phyloP scores from a whole-genome alignment of 2,329 filamentous ascomycete genomes.

The Furcasterigmium furcatum region DNA sequence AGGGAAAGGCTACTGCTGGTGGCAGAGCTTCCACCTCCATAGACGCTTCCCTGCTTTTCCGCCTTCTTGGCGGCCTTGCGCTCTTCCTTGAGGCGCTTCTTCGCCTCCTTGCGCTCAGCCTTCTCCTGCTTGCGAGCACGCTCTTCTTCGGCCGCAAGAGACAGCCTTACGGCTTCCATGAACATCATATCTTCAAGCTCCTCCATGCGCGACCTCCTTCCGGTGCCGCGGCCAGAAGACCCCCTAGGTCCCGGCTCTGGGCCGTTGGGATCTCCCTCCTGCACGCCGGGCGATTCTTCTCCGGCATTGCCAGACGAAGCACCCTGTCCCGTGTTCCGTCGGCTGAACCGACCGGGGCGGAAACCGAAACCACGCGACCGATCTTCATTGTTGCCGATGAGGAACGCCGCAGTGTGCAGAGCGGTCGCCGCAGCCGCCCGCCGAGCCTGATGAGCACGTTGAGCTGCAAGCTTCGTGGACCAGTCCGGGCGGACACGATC shows the following conservation, averaged over 20 bases:
- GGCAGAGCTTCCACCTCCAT: conserved; percentile 42
- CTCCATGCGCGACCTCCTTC: conserved; percentile 60
- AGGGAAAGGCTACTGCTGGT: conserved; percentile 65
- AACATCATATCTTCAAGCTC: conserved; percentile 98
- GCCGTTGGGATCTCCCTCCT: conserved; percentile 19
- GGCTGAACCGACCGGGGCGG: conserved; percentile 49
- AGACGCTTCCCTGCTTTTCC: conserved; percentile 28
- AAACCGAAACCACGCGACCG: conserved; percentile 46
- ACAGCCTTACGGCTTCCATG: conserved; percentile 90
- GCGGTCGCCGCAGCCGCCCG: conserved; percentile 91
- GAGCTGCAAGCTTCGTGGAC: conserved; percentile 83
- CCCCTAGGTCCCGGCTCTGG: conserved; percentile 28
- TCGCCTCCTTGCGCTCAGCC: conserved; percentile 75
- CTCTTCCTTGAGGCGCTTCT: conserved; percentile 80
- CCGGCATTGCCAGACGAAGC: conserved; percentile 16
- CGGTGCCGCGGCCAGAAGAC: conserved; percentile 21
- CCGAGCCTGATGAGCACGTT: conserved; percentile 79
- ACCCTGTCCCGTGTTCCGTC: conserved; percentile 45
- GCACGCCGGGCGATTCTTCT: conserved; percentile 21
- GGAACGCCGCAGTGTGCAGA: conserved; percentile 88
- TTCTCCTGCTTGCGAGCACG: conserved; percentile 83
- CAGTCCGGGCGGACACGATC: conserved; percentile 92
- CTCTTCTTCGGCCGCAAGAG: conserved; percentile 89
- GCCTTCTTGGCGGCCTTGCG: conserved; percentile 73
- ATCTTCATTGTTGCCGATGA: conserved; percentile 66